Conservation (phyloP, 78 protist species). For the Polysphondylium violaceum region DNA sequence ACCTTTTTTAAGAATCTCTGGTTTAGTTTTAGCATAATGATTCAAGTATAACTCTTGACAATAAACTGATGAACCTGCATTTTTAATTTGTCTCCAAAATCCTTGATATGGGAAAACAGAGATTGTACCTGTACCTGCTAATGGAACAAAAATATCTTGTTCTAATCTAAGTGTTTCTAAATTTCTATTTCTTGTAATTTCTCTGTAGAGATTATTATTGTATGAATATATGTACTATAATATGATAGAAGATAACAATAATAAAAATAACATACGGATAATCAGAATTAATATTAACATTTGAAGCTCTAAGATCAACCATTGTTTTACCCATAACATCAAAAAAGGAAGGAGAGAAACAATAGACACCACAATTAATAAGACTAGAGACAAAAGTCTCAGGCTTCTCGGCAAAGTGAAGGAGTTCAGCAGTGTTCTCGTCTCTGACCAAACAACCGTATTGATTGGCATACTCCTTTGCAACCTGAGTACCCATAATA, state of each 20-base stretch:
- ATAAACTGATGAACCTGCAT: constrained; percentile 78
- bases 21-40: constrained; percentile 56
- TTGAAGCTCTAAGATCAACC: constrained; percentile 21
- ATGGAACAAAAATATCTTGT: constrained; percentile 79
- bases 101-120: constrained; percentile 44
- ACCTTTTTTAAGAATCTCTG: constrained; percentile 41
- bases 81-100: constrained; percentile 77
- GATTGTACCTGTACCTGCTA: constrained; percentile 53
- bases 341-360: constrained; percentile 62
- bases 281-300: constrained; percentile 15
- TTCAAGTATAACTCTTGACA: constrained; percentile 72
- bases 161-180: constrained; percentile 49
- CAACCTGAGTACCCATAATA: constrained; percentile 53
- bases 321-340: constrained; percentile 44
- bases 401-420: constrained; percentile 85
- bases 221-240: neutral
- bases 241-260: neutral
- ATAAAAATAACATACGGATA: constrained; percentile 57
- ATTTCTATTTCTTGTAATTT: constrained; percentile 56
- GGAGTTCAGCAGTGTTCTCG: constrained; percentile 50
- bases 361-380: constrained; percentile 86
- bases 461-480: constrained; percentile 56
- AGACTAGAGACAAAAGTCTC: constrained; percentile 70
- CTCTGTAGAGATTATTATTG: constrained; percentile 8
- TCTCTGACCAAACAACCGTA: constrained; percentile 78